A percentile compares a stretch with the other conserved stretches of the same genome.
phyloP scores from a whole-genome alignment of 352 stramenopile species.

The Globisporangium takayamanum region DNA sequence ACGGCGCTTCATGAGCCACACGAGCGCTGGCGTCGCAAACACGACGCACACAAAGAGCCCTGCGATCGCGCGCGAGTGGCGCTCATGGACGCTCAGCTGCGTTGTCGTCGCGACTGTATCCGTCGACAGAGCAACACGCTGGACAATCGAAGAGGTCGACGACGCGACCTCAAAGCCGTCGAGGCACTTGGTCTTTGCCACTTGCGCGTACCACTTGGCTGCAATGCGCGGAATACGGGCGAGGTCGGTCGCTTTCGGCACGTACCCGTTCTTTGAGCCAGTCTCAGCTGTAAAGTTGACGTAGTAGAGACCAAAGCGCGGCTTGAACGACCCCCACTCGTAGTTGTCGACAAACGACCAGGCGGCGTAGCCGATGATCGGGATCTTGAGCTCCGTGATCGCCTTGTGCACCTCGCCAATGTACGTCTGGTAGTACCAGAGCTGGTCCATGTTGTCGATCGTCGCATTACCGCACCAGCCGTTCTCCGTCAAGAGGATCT shows the following conservation, averaged over 20 bases:
- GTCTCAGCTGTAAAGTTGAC: constrained; percentile 37
- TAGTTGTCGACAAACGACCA: constrained; percentile 95
- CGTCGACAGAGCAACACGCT: neutral
- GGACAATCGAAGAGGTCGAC: neutral
- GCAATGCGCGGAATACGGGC: constrained; percentile 30
- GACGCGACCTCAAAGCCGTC: constrained; percentile 10
- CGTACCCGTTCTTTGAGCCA: constrained; percentile 21
- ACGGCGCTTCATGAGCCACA: constrained; percentile 15
- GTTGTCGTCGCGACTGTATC: neutral
- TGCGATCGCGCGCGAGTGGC: constrained; percentile 1
- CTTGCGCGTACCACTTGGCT: constrained; percentile 47
- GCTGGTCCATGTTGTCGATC: constrained; percentile 45
- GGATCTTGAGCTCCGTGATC: constrained; percentile 49
- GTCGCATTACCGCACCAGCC: constrained; percentile 50
- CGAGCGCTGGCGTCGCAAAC: constrained; percentile 9
- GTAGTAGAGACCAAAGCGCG: constrained; percentile 49
- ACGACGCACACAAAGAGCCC: constrained; percentile 1
- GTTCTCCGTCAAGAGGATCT: constrained; percentile 66
- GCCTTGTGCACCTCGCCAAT: constrained; percentile 54
- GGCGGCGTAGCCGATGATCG: constrained; percentile 88
- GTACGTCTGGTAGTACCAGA: constrained; percentile 52
- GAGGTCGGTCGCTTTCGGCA: constrained; percentile 20
- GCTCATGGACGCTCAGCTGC: neutral
- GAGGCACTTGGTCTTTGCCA: constrained; percentile 59
- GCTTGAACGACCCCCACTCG: constrained; percentile 86